Evolutionary conservation across 129 eudicot species (phyloP).

Genomic region (Cynara cardunculus): DNA sequence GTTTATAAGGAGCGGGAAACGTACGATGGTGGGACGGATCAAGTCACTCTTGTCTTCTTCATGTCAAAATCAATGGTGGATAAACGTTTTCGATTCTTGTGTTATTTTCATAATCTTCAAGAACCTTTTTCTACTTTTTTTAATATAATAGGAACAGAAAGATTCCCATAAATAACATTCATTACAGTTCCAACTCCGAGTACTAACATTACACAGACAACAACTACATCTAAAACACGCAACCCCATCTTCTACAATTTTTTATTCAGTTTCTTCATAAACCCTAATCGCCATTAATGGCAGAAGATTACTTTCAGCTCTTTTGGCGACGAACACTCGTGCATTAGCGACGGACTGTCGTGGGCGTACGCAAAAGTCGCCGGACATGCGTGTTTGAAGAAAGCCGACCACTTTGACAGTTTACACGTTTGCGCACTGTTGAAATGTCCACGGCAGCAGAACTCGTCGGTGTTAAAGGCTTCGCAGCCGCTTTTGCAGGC

Average conservation of each 20-base stretch:
- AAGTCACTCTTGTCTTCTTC: not conserved
- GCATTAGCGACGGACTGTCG: slow-evolving; percentile 83
- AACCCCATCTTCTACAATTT: slow-evolving; percentile 10
- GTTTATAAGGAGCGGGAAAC: not conserved
- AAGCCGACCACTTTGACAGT: slow-evolving; percentile 49
- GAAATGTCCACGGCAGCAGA: slow-evolving; percentile 68
- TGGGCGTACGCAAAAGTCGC: slow-evolving; percentile 81
- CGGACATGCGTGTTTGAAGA: slow-evolving; percentile 76
- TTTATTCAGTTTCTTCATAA: not conserved
- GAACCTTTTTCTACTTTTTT: not conserved
- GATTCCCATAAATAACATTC: slow-evolving; percentile 10
- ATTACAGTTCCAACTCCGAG: not conserved
- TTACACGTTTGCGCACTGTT: slow-evolving; percentile 64
- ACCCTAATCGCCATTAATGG: slow-evolving; percentile 43
- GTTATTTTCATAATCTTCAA: not conserved
- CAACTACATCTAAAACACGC: slow-evolving; percentile 20
- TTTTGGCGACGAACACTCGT: slow-evolving; percentile 75
- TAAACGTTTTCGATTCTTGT: slow-evolving; percentile 33
- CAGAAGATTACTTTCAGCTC: slow-evolving; percentile 97
- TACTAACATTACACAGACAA: not conserved
- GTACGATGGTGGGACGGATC: slow-evolving; percentile 4
- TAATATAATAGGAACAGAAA: not conserved
- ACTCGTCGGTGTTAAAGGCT: slow-evolving; percentile 70
- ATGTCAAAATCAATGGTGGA: slow-evolving; percentile 1
- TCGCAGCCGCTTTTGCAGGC: slow-evolving; percentile 93